Percentiles rank a stretch among this genome's conserved stretches.
Evolutionary conservation across 371 early-diverging fungal species (phyloP).

Genomic region (Chytridium lagenaria): DNA sequence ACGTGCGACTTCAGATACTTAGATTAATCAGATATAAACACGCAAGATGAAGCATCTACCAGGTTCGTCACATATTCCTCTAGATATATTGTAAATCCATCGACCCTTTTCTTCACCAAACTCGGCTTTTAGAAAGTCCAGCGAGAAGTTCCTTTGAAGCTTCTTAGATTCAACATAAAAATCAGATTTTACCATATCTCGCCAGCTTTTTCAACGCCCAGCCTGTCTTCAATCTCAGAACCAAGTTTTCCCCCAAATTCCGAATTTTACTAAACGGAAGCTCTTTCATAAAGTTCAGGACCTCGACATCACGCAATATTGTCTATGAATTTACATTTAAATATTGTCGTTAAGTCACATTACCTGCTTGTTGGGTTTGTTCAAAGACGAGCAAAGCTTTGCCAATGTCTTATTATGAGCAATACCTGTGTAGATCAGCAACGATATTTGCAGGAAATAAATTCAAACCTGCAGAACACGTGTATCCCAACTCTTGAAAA

Average conservation of each 20-base stretch:
- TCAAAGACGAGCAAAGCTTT: slow-evolving; percentile 81
- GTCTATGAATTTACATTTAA: slow-evolving; percentile 45
- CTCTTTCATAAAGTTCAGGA: slow-evolving; percentile 63
- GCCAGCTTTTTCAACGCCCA: slow-evolving; percentile 65
- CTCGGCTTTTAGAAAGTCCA: slow-evolving; percentile 35
- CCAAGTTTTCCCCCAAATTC: slow-evolving; percentile 91
- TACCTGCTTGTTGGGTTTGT: slow-evolving; percentile 89
- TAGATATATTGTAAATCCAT: slow-evolving; percentile 68
- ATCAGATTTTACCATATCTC: slow-evolving; percentile 57
- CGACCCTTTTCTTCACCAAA: slow-evolving; percentile 43
- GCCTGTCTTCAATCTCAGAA: slow-evolving; percentile 64
- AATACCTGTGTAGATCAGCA: slow-evolving; percentile 57
- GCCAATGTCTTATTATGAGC: slow-evolving; percentile 84
- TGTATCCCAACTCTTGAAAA: slow-evolving; percentile 74
- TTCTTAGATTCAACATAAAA: neutral
- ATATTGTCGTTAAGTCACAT: neutral
- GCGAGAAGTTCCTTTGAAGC: slow-evolving; percentile 13
- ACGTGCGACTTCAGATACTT: slow-evolving; percentile 56
- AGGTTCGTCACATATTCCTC: slow-evolving; percentile 68
- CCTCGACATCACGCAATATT: slow-evolving; percentile 46
- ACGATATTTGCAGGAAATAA: neutral
- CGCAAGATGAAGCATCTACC: slow-evolving; percentile 42
- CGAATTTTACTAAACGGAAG: slow-evolving; percentile 78
- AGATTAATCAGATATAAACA: neutral
- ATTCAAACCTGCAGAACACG: slow-evolving; percentile 75